Base-by-base conservation (phyloP, 257 asterid genomes). In the Salvia hispanica region DNA sequence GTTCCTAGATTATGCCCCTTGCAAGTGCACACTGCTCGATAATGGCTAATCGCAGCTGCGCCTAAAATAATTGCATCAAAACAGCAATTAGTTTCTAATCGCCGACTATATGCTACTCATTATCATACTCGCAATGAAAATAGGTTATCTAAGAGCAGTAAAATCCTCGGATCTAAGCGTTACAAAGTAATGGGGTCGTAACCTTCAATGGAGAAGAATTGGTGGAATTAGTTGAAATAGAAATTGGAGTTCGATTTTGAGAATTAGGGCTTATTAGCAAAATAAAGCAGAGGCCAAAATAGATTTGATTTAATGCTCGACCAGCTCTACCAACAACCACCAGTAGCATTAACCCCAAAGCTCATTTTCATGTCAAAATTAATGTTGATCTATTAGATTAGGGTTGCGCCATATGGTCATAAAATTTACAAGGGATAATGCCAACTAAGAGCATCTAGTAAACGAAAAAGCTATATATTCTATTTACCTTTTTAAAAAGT, bases 201-300 rank as follows among this genome's bases (percentile, higher is more conserved):
- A 56, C 43, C 62, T 56, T 59, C 48, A 28, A 15, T 39, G 48
- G 31, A 14, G 13, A 37, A 37, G 9, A 4, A 39, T 37, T 59
- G 58, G 46, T 8, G 11, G 50, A 31, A 39, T 15, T 39, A 57
- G 33, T 50, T 9, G 9, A 37, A 59, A 57, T 34, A 31, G n/a
- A 37, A 59, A 57, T 57, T 56, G n/a, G 21, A 56, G 2, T 13
- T 33, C 21, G 12, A 33, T 56, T 33, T 57, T 57, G 44, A 25
- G 43, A 57, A 13, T 57, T 57, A 57, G 62, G 62, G 44, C 16
- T 57, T 34, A 39, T 53, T 16, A 18, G 58, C 10, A 54, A 28
- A 54, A 34, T 25, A 54, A 25, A 54, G 34, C 0, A 34, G 37
- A 34, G 37, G 5, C 2, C 5, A 34, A 34, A 1, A 34, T 18